Percentiles rank a stretch among this genome's conserved stretches.
These are phyloP conservation scores for Sanguinoderma infundibulare DNA, from an alignment of 1,284 basidiomycete species.

Conservation along the genomic window DNA sequence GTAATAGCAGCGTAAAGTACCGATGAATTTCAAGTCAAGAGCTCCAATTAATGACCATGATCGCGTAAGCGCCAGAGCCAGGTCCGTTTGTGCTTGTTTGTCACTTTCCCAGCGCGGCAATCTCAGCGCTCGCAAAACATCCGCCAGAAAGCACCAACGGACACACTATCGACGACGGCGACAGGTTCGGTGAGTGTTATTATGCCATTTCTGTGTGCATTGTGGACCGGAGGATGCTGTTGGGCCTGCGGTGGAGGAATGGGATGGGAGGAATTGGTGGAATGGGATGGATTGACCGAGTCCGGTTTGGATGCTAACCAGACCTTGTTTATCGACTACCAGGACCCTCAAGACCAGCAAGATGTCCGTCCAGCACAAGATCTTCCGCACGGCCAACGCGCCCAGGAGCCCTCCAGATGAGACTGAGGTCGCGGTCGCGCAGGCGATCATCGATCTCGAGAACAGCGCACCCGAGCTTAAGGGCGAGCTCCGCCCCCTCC, in stretches of 20 bases:
- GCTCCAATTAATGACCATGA: not conserved
- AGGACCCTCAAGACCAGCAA: conserved; percentile 44
- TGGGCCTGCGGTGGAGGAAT: conserved; percentile 14
- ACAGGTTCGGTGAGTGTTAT: conserved; percentile 50
- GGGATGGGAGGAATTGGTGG: conserved; percentile 37
- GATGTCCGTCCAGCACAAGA: conserved; percentile 86
- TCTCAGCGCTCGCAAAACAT: conserved; percentile 21
- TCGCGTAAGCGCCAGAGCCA: not conserved
- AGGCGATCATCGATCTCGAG: conserved; percentile 97
- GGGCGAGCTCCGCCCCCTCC: conserved; percentile 92
- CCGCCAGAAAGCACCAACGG: conserved; percentile 23
- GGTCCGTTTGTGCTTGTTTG: conserved; percentile 15
- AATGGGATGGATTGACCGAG: conserved; percentile 50
- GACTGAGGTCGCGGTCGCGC: conserved; percentile 91
- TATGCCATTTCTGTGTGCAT: conserved; percentile 24
- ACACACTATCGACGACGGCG: conserved; percentile 39
- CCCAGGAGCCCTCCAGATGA: conserved; percentile 90
- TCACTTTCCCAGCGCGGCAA: conserved; percentile 16
- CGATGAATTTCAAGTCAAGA: not conserved
- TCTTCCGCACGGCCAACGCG: conserved; percentile 95
- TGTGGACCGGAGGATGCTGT: conserved; percentile 15
- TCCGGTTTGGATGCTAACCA: conserved; percentile 50
- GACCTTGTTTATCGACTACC: conserved; percentile 33
- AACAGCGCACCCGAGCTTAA: conserved; percentile 98
- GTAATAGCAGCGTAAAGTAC: not conserved